Conservation (phyloP, 108 stramenopile species). For the Skeletonema menzelii region DNA sequence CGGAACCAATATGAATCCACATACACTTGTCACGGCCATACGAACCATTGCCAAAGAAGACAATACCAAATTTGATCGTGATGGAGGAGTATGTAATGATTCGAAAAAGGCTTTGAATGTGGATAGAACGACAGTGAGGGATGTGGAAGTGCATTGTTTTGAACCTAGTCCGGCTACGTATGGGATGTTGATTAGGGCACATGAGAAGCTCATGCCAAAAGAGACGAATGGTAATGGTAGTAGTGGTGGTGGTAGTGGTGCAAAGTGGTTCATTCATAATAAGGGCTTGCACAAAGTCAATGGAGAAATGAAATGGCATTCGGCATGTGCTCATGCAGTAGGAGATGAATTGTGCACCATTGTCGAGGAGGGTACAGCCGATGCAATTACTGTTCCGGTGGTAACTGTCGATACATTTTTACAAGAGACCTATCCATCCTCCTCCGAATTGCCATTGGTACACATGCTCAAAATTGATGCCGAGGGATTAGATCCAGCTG, state of each 20-base stretch:
- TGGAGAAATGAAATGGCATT: constrained; percentile 34
- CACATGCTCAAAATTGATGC: constrained; percentile 46
- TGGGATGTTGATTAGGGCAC: constrained; percentile 21
- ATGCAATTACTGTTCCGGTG: constrained; percentile 38
- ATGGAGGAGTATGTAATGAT: constrained; percentile 41
- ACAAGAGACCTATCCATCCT: constrained; percentile 7
- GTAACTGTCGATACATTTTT: constrained; percentile 32
- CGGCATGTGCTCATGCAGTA: constrained; percentile 14
- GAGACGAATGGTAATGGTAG: neutral
- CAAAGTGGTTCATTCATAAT: constrained; percentile 43
- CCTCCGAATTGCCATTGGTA: constrained; percentile 14
- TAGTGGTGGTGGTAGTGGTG: neutral
- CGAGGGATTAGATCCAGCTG: constrained; percentile 41
- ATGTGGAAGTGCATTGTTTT: constrained; percentile 38
- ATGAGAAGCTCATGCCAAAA: constrained; percentile 12
- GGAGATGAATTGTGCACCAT: constrained; percentile 43
- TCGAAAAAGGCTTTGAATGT: constrained; percentile 18
- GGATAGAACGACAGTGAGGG: constrained; percentile 8
- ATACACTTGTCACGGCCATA: constrained; percentile 19
- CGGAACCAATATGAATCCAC: constrained; percentile 29
- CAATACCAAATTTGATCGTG: constrained; percentile 24
- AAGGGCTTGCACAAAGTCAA: constrained; percentile 26
- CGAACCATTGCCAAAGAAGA: constrained; percentile 22
- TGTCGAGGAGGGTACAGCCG: constrained; percentile 23
- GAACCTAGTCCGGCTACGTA: constrained; percentile 43